Base-by-base conservation (phyloP, 2,329 filamentous ascomycete genomes). In the Monosporascus sp. region DNA sequence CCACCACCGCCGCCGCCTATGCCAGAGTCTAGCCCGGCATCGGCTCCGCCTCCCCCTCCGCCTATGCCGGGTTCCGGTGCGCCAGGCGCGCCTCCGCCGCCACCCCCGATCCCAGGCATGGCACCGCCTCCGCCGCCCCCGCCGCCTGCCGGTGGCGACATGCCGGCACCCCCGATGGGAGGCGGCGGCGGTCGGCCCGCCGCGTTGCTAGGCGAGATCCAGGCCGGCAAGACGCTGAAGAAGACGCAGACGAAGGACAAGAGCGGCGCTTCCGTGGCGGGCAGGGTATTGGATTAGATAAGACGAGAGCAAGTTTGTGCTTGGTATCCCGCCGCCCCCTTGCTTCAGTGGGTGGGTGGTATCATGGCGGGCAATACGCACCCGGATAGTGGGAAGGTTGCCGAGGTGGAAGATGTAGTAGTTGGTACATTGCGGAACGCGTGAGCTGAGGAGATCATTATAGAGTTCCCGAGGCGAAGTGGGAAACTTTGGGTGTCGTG, bases 201-300 rank as follows among this genome's bases (percentile, higher is more conserved):
- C 20, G 83, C 84, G 1, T 78, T 99, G 64, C 71, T 99, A 58
- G 85, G 85, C 54, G 84, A 96, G 68, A 97, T 99, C 56, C 85
- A 93, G 66, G 74, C 83, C 57, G 93, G 94, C 44, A 91, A 72
- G 70, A 72, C 84, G 3, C 74, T 99, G 66, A 91, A 81, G 77
- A 97, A 97, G 79, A 90, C 91, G 24, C 76, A 86, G 68, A 97
- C 94, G 1, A 92, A 90, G 70, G 94, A 99, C 70, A 86, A 85
- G 70, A 97, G 92, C 70, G 72, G 63, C 47, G 81, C 89, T 49
- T 70, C 84, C 50, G 77, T 85, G 53, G 88, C 90, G 22, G 93
- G 93, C n/a, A 82, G 84, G 55, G 92, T 97, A 54, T 70, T 84
- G 68, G 75, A 74, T 56, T 82, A 72, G 51, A 52, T 22, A 44